These are phyloP conservation scores for Peniophora sp. DNA, from an alignment of 1,284 basidiomycete species.

Conservation along the genomic window DNA sequence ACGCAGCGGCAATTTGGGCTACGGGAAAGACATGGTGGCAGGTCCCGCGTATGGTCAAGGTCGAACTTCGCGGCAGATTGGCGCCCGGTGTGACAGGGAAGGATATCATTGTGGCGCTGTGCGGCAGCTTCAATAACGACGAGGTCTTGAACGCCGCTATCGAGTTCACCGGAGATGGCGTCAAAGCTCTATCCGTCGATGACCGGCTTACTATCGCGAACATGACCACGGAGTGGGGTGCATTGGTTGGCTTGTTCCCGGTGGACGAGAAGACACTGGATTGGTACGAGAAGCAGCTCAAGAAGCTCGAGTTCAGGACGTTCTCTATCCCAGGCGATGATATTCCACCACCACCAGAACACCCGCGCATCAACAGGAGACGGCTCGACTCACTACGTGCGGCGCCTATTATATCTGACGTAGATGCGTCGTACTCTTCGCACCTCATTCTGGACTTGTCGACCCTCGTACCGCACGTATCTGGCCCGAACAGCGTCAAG, in stretches of 20 bases:
- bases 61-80: conserved; percentile 81
- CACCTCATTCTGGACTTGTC: conserved; percentile 91
- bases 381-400: conserved; percentile 65
- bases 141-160: conserved; percentile 98
- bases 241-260: conserved; percentile 92
- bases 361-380: conserved; percentile 80
- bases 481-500: conserved; percentile 97
- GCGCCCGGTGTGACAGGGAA: conserved; percentile 93
- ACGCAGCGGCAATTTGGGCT: conserved; percentile 95
- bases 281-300: conserved; percentile 85
- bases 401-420: conserved; percentile 61
- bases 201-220: conserved; percentile 94
- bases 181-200: conserved; percentile 78
- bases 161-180: conserved; percentile 93
- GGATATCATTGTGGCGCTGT: conserved; percentile 96
- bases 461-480: conserved; percentile 91
- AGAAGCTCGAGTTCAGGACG: conserved; percentile 73
- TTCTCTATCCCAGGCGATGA: conserved; percentile 51
- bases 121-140: conserved; percentile 94
- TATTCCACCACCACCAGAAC: conserved; percentile 68
- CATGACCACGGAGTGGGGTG: conserved; percentile 99
- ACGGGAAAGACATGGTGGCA: conserved; percentile 99
- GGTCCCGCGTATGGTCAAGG: conserved; percentile 93
- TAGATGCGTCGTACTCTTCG: conserved; percentile 78
- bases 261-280: conserved; percentile 76